A percentile compares a stretch with the other conserved stretches of the same genome.
phyloP scores from a whole-genome alignment of 768 basidiomycete genomes.

The Naganishia randhawae region DNA sequence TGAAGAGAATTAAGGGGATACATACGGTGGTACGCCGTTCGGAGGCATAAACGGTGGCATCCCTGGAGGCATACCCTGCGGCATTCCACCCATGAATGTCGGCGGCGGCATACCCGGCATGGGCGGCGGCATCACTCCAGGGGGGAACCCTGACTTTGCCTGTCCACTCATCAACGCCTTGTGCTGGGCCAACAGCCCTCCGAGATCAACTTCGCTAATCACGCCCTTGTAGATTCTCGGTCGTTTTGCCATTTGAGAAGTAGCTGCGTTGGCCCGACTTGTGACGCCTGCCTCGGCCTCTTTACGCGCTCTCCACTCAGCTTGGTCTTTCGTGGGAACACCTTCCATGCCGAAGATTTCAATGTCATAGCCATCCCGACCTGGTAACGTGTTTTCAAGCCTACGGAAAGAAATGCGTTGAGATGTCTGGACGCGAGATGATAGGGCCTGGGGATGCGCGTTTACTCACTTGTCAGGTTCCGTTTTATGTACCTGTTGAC shows the following conservation, averaged over 20 bases:
- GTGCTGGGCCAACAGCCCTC: constrained; percentile 80
- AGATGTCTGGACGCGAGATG: not conserved
- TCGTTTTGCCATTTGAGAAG: constrained; percentile 57
- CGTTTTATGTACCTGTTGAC: constrained; percentile 98
- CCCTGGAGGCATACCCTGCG: constrained; percentile 29
- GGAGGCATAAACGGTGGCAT: constrained; percentile 41
- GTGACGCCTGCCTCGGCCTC: constrained; percentile 76
- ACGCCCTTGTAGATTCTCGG: constrained; percentile 66
- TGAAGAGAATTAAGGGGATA: not conserved
- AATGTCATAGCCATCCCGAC: constrained; percentile 94
- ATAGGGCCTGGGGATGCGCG: not conserved
- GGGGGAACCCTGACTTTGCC: not conserved
- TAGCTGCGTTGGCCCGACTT: constrained; percentile 58
- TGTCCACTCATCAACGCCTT: constrained; percentile 78
- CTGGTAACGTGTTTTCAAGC: constrained; percentile 92
- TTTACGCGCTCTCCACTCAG: constrained; percentile 92
- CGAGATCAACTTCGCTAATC: constrained; percentile 76
- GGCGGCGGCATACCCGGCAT: constrained; percentile 51
- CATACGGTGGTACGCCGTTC: constrained; percentile 5
- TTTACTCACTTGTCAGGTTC: constrained; percentile 79
- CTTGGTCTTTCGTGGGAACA: constrained; percentile 86
- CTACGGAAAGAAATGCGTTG: constrained; percentile 56
- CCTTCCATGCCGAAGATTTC: constrained; percentile 99
- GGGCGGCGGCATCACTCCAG: not conserved
- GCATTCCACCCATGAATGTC: constrained; percentile 43